phyloP scores from a whole-genome alignment of 2,329 filamentous ascomycete genomes.

The Zymoseptoria pseudotritici region DNA sequence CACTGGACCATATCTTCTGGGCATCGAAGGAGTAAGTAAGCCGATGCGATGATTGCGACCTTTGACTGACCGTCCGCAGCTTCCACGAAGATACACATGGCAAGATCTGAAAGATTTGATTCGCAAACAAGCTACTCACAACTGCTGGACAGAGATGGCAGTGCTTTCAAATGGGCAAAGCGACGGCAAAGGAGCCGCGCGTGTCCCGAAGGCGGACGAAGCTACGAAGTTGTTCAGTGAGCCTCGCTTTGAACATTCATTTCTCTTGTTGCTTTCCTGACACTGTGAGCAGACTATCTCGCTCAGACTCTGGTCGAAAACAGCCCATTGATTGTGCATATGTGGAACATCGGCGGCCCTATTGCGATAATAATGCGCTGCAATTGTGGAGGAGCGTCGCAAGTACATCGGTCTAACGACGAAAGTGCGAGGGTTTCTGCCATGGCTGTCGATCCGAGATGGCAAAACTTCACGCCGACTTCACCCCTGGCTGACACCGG shows the following conservation, averaged over 20 bases:
- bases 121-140: constrained; percentile 20
- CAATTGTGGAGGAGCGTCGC: constrained; percentile 16
- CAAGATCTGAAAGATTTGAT: constrained; percentile 28
- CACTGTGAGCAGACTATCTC: constrained; percentile 20
- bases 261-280: not conserved
- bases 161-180: constrained; percentile 16
- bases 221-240: constrained; percentile 22
- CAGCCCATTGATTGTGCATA: constrained; percentile 18
- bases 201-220: constrained; percentile 21
- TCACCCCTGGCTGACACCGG: constrained; percentile 7
- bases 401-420: constrained; percentile 6
- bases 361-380: constrained; percentile 14
- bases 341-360: constrained; percentile 22
- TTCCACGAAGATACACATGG: constrained; percentile 26
- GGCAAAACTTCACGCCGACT: constrained; percentile 12
- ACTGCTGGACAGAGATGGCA: constrained; percentile 25
- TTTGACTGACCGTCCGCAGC: constrained; percentile 12
- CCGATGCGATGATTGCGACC: not conserved
- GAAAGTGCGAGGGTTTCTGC: constrained; percentile 8
- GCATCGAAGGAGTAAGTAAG: constrained; percentile 17
- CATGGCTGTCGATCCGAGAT: constrained; percentile 12
- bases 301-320: constrained; percentile 16
- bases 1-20: constrained; percentile 13
- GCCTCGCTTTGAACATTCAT: constrained; percentile 1
- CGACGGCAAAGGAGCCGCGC: constrained; percentile 18